Evolutionary conservation across 352 stramenopile species (phyloP).

Genomic region (Pythium aquatile): DNA sequence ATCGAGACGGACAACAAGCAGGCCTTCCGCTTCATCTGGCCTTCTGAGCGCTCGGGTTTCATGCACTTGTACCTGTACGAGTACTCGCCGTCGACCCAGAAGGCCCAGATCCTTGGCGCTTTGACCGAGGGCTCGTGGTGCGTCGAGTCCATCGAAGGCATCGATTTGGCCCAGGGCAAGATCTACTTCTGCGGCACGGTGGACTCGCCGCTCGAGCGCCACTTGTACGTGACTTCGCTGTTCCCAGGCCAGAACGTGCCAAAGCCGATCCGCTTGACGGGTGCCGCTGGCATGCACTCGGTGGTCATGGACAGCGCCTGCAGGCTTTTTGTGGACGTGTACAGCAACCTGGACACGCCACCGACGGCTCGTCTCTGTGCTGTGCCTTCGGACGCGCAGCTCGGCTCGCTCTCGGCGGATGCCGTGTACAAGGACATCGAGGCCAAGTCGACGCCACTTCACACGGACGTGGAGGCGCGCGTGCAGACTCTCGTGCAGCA

Average conservation of each 20-base stretch:
- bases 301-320: conserved; percentile 90
- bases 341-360: conserved; percentile 72
- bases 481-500: conserved; percentile 44
- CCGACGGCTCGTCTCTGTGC: conserved; percentile 53
- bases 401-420: conserved; percentile 32
- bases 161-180: conserved; percentile 75
- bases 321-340: conserved; percentile 75
- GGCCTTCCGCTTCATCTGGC: conserved; percentile 95
- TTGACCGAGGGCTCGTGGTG: conserved; percentile 70
- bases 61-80: conserved; percentile 97
- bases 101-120: conserved; percentile 47
- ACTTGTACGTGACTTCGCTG: conserved; percentile 87
- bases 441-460: conserved; percentile 44
- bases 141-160: conserved; percentile 81
- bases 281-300: conserved; percentile 83
- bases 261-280: conserved; percentile 73
- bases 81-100: conserved; percentile 46
- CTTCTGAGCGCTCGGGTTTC: conserved; percentile 91
- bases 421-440: conserved; percentile 43
- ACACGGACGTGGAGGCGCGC: conserved; percentile 62
- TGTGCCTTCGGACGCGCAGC: conserved; percentile 44
- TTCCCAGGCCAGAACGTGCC: conserved; percentile 40
- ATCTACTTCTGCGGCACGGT: conserved; percentile 89
- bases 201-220: conserved; percentile 87
- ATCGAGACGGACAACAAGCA: conserved; percentile 75